A percentile compares a stretch with the other conserved stretches of the same genome.
Evolutionary conservation across 176 grass and related monocot species (phyloP).

Genomic region (Bromus sterilis): DNA sequence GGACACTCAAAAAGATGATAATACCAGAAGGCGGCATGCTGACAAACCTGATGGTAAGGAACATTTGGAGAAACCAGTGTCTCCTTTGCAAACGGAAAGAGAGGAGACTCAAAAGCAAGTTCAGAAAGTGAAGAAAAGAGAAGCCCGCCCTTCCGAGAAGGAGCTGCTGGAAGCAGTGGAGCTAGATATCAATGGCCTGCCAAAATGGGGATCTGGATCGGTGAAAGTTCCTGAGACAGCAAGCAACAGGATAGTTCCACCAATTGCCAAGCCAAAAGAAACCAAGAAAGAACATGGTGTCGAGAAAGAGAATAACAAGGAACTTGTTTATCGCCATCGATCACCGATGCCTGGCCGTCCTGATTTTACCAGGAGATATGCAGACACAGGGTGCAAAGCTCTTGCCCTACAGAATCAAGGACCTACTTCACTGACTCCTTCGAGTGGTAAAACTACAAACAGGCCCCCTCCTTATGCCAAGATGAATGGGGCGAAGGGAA

Average conservation of each 20-base stretch:
- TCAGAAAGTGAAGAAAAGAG: slow-evolving; percentile 23
- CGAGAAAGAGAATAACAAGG: slow-evolving; percentile 44
- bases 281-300: neutral
- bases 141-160: neutral
- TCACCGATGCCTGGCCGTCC: slow-evolving; percentile 11
- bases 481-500: slow-evolving; percentile 21
- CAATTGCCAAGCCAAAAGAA: slow-evolving; percentile 19
- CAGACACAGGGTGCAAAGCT: slow-evolving; percentile 24
- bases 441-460: slow-evolving; percentile 36
- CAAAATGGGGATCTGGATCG: slow-evolving; percentile 32
- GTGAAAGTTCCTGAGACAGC: slow-evolving; percentile 27
- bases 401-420: slow-evolving; percentile 28
- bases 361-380: slow-evolving; percentile 6
- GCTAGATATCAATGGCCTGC: slow-evolving; percentile 45
- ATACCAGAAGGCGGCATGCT: slow-evolving; percentile 10
- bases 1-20: slow-evolving; percentile 31
- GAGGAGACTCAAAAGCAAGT: slow-evolving; percentile 25
- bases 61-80: slow-evolving; percentile 15
- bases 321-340: neutral
- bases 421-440: slow-evolving; percentile 25
- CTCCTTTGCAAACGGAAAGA: slow-evolving; percentile 13
- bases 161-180: slow-evolving; percentile 38
- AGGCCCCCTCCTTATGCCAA: slow-evolving; percentile 45
- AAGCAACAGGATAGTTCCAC: slow-evolving; percentile 13
- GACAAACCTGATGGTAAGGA: slow-evolving; percentile 25